phyloP scores from a whole-genome alignment of 768 basidiomycete genomes.

The Termitomyces sp. region DNA sequence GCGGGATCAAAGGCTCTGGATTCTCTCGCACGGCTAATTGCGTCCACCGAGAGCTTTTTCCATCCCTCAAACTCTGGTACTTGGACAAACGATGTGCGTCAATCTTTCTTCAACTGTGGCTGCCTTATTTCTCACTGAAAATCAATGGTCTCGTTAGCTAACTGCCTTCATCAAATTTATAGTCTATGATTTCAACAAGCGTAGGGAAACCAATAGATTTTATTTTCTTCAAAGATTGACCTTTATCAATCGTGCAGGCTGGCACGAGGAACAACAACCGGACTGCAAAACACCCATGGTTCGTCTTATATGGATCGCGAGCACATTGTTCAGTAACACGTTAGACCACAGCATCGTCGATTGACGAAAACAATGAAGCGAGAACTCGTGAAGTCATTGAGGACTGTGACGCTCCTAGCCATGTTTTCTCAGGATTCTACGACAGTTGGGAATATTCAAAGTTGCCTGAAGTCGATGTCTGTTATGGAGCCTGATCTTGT shows the following conservation, averaged over 20 bases:
- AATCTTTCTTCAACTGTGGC: background rate
- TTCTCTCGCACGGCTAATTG: slow-evolving; percentile 78
- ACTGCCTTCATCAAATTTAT: slow-evolving; percentile 84
- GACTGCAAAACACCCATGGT: slow-evolving; percentile 79
- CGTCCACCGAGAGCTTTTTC: slow-evolving; percentile 86
- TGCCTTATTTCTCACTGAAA: background rate
- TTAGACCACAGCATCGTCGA: slow-evolving; percentile 52
- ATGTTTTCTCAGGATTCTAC: slow-evolving; percentile 84
- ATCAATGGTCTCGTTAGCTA: slow-evolving; percentile 35
- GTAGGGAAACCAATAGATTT: slow-evolving; percentile 26
- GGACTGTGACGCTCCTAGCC: slow-evolving; percentile 80
- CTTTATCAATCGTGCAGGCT: slow-evolving; percentile 36
- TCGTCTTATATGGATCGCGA: slow-evolving; percentile 9
- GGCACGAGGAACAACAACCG: slow-evolving; percentile 72
- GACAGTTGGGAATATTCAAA: slow-evolving; percentile 72
- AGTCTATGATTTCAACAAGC: slow-evolving; percentile 81
- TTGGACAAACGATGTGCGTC: slow-evolving; percentile 71
- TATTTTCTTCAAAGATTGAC: background rate
- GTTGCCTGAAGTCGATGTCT: slow-evolving; percentile 77
- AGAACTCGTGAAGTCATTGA: slow-evolving; percentile 77
- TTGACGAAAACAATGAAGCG: slow-evolving; percentile 74
- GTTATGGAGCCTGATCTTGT: slow-evolving; percentile 85
- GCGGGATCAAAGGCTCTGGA: slow-evolving; percentile 84
- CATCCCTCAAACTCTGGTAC: slow-evolving; percentile 84
- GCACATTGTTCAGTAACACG: background rate